phyloP scores from a whole-genome alignment of 1,284 basidiomycete species.

The Puccinia triticina region DNA sequence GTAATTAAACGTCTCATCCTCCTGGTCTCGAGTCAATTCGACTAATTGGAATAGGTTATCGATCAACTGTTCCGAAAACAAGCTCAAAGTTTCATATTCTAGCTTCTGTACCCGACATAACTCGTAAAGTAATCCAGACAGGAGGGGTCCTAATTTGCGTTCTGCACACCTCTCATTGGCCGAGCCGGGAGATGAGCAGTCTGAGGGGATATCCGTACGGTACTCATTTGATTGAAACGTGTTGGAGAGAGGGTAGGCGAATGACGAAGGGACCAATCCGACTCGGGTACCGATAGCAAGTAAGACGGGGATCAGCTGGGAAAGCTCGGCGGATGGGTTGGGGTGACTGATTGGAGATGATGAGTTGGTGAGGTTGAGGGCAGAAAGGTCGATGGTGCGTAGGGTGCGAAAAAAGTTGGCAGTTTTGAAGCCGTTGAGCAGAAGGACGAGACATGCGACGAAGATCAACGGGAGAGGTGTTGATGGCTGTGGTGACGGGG shows the following conservation, averaged over 20 bases:
- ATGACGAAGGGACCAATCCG: slow-evolving; percentile 23
- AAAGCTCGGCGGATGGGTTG: neutral
- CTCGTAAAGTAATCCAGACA: slow-evolving; percentile 72
- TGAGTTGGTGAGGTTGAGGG: slow-evolving; percentile 13
- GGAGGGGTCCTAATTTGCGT: slow-evolving; percentile 31
- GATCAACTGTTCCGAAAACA: slow-evolving; percentile 82
- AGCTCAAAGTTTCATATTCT: slow-evolving; percentile 67
- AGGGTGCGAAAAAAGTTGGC: slow-evolving; percentile 39
- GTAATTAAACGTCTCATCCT: slow-evolving; percentile 91
- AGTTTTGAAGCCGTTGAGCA: slow-evolving; percentile 38
- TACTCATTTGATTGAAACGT: slow-evolving; percentile 1
- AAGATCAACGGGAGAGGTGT: slow-evolving; percentile 16
- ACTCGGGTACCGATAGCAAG: slow-evolving; percentile 29
- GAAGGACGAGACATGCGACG: slow-evolving; percentile 24
- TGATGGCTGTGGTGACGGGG: slow-evolving; percentile 3
- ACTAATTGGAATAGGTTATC: slow-evolving; percentile 90
- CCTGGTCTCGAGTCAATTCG: slow-evolving; percentile 82
- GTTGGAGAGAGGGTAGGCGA: slow-evolving; percentile 2
- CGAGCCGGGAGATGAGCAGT: slow-evolving; percentile 2
- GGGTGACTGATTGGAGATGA: slow-evolving; percentile 4
- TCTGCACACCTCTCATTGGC: slow-evolving; percentile 38
- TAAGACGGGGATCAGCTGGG: slow-evolving; percentile 32
- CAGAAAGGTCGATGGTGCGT: slow-evolving; percentile 28
- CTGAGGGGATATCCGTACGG: neutral
- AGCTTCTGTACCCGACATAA: slow-evolving; percentile 85